phyloP scores from a whole-genome alignment of 2,329 filamentous ascomycete species.

The Penicillium sp. region DNA sequence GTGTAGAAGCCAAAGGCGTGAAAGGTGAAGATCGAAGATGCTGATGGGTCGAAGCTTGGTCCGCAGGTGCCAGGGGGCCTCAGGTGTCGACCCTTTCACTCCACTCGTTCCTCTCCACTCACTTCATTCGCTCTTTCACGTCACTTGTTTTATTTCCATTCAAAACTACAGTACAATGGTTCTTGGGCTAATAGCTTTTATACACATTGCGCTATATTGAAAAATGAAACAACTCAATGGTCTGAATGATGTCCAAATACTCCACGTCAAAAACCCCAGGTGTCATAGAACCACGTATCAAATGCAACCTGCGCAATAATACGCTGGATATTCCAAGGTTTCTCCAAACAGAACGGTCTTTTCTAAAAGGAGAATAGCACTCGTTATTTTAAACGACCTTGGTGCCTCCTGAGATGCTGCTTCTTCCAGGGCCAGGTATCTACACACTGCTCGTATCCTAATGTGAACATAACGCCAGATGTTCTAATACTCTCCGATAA shows the following conservation, averaged over 20 bases:
- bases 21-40: slow-evolving; percentile 17
- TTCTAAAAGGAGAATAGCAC: slow-evolving; percentile 52
- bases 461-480: slow-evolving; percentile 45
- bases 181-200: too few relatives aligned
- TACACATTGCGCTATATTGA: slow-evolving; percentile 10
- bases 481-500: slow-evolving; percentile 43
- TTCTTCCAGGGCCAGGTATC: slow-evolving; percentile 34
- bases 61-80: slow-evolving; percentile 13
- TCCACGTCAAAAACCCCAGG: slow-evolving; percentile 33
- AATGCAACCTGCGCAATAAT: slow-evolving; percentile 48
- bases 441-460: slow-evolving; percentile 43
- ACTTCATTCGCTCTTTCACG: neutral
- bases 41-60: slow-evolving; percentile 21
- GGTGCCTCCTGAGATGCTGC: slow-evolving; percentile 40
- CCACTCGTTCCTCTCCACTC: too few relatives aligned
- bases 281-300: slow-evolving; percentile 55
- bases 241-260: slow-evolving; percentile 31
- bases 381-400: slow-evolving; percentile 45
- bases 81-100: slow-evolving; percentile 14
- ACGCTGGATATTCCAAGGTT: slow-evolving; percentile 32
- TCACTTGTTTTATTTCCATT: neutral
- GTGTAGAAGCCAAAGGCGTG: slow-evolving; percentile 6
- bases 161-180: too few relatives aligned
- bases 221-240: slow-evolving; percentile 45
- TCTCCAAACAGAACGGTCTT: slow-evolving; percentile 44